Conservation (phyloP, 768 basidiomycete genomes). For the Leccinum aurantiacum region DNA sequence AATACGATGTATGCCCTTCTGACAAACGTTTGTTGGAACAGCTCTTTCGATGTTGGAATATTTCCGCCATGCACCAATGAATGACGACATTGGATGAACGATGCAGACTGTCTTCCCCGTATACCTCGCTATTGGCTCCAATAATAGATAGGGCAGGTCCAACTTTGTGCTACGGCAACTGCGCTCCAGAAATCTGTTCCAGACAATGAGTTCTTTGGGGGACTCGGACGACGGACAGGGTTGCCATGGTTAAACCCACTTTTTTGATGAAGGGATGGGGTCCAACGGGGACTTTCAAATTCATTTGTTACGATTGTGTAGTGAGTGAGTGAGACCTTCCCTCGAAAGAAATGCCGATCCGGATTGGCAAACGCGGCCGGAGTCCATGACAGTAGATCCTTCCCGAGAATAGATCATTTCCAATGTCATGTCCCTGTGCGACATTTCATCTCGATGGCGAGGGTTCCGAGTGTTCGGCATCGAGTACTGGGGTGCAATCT, state of each 20-base stretch:
- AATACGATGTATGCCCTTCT: conserved; percentile 6
- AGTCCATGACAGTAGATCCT: conserved; percentile 18
- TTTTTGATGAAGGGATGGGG: neutral
- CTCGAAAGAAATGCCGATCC: neutral
- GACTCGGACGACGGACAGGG: neutral
- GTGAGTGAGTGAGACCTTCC: neutral
- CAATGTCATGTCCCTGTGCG: conserved; percentile 19
- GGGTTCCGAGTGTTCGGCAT: neutral
- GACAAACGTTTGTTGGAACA: neutral
- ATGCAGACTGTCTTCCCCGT: neutral
- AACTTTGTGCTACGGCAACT: neutral
- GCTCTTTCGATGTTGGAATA: neutral
- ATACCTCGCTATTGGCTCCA: neutral
- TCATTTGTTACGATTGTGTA: neutral
- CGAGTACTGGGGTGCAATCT: conserved; percentile 1
- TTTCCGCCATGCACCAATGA: neutral
- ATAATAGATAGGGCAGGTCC: neutral
- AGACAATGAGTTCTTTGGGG: neutral
- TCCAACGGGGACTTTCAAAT: conserved; percentile 2
- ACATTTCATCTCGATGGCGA: conserved; percentile 8
- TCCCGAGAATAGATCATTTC: conserved; percentile 20
- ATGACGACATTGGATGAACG: neutral
- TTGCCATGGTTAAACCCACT: neutral
- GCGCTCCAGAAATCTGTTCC: neutral
- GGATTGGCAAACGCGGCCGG: conserved; percentile 8